These are phyloP conservation scores for Daldinia bambusicola DNA, from an alignment of 495 filamentous ascomycete species.

Conservation along the genomic window DNA sequence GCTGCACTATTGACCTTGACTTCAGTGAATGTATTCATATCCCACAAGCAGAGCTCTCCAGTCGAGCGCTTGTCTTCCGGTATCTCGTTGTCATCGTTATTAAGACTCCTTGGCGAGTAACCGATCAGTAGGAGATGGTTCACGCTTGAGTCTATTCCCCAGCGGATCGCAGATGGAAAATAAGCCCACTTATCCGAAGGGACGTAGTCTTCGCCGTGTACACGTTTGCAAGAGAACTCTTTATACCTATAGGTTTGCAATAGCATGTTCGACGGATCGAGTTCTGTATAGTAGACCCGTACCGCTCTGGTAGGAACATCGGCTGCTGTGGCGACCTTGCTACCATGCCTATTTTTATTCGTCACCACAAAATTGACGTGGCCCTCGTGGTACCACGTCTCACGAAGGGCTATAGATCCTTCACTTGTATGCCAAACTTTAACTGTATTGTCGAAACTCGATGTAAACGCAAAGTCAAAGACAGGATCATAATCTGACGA, in stretches of 20 bases:
- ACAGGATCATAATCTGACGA: conserved; percentile 73
- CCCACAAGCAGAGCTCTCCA: conserved; percentile 82
- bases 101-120: conserved; percentile 70
- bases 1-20: conserved; percentile 60
- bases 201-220: conserved; percentile 56
- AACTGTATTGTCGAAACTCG: conserved; percentile 82
- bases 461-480: conserved; percentile 72
- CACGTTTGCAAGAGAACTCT: conserved; percentile 59
- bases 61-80: conserved; percentile 60
- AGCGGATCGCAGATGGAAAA: conserved; percentile 77
- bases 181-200: conserved; percentile 65
- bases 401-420: conserved; percentile 52
- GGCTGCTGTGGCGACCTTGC: conserved; percentile 62
- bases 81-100: conserved; percentile 63
- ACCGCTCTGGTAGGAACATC: conserved; percentile 60
- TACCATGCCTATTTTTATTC: conserved; percentile 55
- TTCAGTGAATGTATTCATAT: conserved; percentile 61
- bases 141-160: conserved; percentile 66
- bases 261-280: neutral
- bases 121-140: conserved; percentile 76
- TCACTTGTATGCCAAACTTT: conserved; percentile 74
- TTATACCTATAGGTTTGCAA: conserved; percentile 43
- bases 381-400: conserved; percentile 70
- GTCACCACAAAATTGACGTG: conserved; percentile 77
- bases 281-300: conserved; percentile 54